These are phyloP conservation scores for Trichoderma sp. DNA, from an alignment of 2,329 filamentous ascomycete genomes.

Conservation along the genomic window DNA sequence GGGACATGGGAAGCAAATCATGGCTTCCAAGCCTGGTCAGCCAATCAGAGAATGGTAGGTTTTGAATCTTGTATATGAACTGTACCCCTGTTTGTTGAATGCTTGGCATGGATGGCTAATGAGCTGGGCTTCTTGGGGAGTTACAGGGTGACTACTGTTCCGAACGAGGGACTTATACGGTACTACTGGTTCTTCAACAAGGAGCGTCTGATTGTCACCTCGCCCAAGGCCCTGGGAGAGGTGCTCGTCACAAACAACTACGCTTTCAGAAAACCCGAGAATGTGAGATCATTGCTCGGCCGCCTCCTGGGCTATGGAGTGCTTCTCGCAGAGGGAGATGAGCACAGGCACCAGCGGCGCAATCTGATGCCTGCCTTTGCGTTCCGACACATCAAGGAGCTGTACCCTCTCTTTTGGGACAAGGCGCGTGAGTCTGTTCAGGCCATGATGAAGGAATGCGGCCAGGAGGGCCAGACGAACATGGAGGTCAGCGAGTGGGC, in stretches of 20 bases:
- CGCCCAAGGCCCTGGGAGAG: conserved; percentile 69
- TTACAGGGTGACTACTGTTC: conserved; percentile 44
- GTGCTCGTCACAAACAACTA: conserved; percentile 71
- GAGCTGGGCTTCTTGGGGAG: background rate
- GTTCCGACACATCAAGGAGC: conserved; percentile 82
- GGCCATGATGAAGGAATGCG: conserved; percentile 55
- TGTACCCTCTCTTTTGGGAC: conserved; percentile 83
- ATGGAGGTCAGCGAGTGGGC: conserved; percentile 66
- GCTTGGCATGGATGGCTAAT: background rate
- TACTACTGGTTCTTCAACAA: conserved; percentile 66
- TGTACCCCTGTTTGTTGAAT: background rate
- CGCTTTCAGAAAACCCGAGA: conserved; percentile 66
- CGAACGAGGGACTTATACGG: conserved; percentile 70
- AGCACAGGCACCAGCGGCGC: conserved; percentile 81
- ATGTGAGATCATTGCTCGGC: conserved; percentile 59
- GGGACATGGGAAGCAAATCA: conserved; percentile 53
- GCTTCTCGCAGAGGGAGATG: conserved; percentile 85
- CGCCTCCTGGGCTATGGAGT: conserved; percentile 71
- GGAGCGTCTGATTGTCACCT: conserved; percentile 65
- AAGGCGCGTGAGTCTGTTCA: conserved; percentile 72
- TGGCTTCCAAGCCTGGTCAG: conserved; percentile 45
- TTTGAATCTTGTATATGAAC: background rate
- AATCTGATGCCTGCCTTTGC: conserved; percentile 80
- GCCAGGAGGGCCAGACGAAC: conserved; percentile 43
- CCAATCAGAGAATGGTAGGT: conserved; percentile 55